A percentile compares a stretch with the other conserved stretches of the same genome.
Conservation (phyloP, 768 basidiomycete genomes). For the Leucocoprinus birnbaumii region DNA sequence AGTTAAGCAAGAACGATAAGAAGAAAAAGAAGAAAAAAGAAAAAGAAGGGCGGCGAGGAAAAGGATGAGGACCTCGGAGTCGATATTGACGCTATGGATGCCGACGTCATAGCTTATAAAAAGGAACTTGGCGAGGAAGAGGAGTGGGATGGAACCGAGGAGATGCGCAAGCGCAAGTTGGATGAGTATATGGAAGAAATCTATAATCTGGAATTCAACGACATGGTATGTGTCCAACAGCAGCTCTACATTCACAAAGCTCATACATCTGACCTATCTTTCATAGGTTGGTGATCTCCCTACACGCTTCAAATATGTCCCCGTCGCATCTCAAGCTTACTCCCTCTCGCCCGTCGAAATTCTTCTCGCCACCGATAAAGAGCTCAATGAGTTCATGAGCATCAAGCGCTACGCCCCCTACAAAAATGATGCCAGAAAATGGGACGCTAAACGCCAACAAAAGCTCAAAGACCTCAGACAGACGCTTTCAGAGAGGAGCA, state of each 20-base stretch:
- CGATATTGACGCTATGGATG: conserved; percentile 55
- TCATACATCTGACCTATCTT: conserved; percentile 8
- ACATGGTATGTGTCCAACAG: conserved; percentile 60
- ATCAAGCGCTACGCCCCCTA: conserved; percentile 93
- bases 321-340: conserved; percentile 58
- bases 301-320: conserved; percentile 91
- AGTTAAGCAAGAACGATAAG: conserved; percentile 18
- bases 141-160: conserved; percentile 88
- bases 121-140: conserved; percentile 26
- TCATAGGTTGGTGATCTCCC: conserved; percentile 81
- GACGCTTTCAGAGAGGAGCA: conserved; percentile 45
- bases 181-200: conserved; percentile 92
- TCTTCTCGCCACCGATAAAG: conserved; percentile 86
- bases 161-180: conserved; percentile 79
- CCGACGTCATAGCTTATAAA: conserved; percentile 28
- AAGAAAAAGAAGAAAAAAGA: conserved; percentile 36
- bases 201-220: conserved; percentile 91
- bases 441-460: conserved; percentile 62
- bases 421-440: conserved; percentile 37
- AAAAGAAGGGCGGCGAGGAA: conserved; percentile 52
- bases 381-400: conserved; percentile 88
- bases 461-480: conserved; percentile 72
- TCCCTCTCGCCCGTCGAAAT: conserved; percentile 83
- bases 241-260: not conserved
- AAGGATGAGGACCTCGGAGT: conserved; percentile 50